Base-by-base conservation (phyloP, 768 basidiomycete genomes). In the Phylloporus sp. region DNA sequence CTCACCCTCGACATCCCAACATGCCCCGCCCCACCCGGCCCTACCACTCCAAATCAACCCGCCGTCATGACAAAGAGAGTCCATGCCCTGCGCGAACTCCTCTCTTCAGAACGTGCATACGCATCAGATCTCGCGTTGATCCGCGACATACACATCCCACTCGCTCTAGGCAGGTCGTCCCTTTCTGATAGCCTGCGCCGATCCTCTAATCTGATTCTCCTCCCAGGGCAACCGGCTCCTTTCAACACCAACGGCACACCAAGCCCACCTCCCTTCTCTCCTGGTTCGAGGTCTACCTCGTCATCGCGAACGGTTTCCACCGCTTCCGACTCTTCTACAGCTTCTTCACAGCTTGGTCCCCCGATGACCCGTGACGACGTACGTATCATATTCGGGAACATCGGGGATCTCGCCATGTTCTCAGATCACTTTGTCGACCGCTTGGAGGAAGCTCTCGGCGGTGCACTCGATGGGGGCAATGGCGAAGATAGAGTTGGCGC, bases 111-210 rank as follows among this genome's bases (percentile, higher is more conserved):
- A 59, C 73, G 85, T 22, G 84, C 86, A 1, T 90, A 90, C 64
- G 83, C 89, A 11, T 81, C 81, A n/a, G 90, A 91, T 71, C 72
- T 92, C 22, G 83, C 82, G 14, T 71, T 90, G 44, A 80, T 91
- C 52, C 75, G 82, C 43, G 82, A 86, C 50, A 75, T 90, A 21
- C 83, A 91, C 55, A 81, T 90, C 32, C 87, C 87, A 6, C 66
- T 89, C 42, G 89, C 88, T 37, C 70, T 84, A 57, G 88, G 89
- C 79, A 68, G 52, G 76, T 73, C 32, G 11, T 44, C 52, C 45
- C 36, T 48, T 42, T 51, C 28, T 44, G n/a, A 5, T 28, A 5
- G 9, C 5, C 27, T 21, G 17, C 40, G 45, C 49, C 49, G 28
- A 40, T 47, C 42, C 46, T 43, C 54, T 52, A 26, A 56, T 43